phyloP scores from a whole-genome alignment of 345 rosid species.

The Cardamine chenopodiifolia region DNA sequence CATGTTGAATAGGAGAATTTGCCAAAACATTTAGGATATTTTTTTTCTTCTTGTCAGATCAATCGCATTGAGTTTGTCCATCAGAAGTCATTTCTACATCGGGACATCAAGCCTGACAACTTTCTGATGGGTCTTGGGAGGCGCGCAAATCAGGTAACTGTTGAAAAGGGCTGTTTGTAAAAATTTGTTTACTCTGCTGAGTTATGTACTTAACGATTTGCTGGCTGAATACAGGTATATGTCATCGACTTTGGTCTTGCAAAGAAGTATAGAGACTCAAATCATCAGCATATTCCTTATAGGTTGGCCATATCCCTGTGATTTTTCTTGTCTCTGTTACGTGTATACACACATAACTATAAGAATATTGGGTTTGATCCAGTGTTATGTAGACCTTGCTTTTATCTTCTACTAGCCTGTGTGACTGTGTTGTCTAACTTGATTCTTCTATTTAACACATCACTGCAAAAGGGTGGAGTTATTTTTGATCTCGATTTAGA shows the following conservation, averaged over 20 bases:
- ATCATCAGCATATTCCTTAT: conserved; percentile 87
- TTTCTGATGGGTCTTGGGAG: conserved; percentile 92
- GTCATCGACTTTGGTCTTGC: conserved; percentile 90
- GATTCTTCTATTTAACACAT: conserved; percentile 6
- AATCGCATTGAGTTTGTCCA: conserved; percentile 86
- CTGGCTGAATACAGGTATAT: conserved; percentile 60
- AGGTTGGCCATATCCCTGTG: conserved; percentile 52
- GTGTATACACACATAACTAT: neutral
- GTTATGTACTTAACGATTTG: conserved; percentile 8
- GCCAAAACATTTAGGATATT: conserved; percentile 14
- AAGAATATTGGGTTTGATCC: conserved; percentile 15
- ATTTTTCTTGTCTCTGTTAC: conserved; percentile 16
- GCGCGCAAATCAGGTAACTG: conserved; percentile 76
- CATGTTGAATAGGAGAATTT: neutral
- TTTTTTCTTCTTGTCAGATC: conserved; percentile 52
- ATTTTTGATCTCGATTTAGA: neutral
- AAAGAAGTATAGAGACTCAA: conserved; percentile 83
- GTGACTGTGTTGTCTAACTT: neutral
- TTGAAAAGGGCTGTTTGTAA: conserved; percentile 19
- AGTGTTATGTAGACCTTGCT: conserved; percentile 11
- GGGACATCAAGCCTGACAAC: conserved; percentile 93
- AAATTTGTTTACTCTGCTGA: conserved; percentile 5
- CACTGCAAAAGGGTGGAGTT: neutral
- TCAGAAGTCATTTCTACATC: conserved; percentile 83
- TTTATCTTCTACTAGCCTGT: neutral